These are phyloP conservation scores for Globisporangium abappressorium DNA, from an alignment of 352 stramenopile species.

Conservation along the genomic window DNA sequence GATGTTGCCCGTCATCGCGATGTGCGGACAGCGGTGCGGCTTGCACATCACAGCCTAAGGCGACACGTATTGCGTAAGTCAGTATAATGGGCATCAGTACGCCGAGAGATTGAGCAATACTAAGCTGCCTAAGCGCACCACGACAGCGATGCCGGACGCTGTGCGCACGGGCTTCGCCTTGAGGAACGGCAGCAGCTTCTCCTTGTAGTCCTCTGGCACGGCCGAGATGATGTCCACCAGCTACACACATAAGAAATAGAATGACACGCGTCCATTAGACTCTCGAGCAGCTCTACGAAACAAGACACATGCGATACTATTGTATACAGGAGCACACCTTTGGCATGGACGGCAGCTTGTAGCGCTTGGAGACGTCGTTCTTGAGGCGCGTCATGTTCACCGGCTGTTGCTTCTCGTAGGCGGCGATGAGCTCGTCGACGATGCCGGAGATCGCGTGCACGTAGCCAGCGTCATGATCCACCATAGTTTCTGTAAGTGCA, in stretches of 20 bases:
- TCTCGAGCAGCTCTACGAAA: neutral
- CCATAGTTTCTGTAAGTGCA: constrained; percentile 13
- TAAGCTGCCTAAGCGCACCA: constrained; percentile 37
- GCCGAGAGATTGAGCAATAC: neutral
- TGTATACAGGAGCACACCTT: constrained; percentile 37
- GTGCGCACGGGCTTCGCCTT: constrained; percentile 95
- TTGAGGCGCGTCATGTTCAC: constrained; percentile 95
- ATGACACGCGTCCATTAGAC: neutral
- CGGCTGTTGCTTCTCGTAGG: constrained; percentile 86
- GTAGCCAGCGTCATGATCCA: constrained; percentile 36
- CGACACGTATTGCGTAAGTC: neutral
- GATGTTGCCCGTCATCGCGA: constrained; percentile 96
- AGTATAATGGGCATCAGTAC: neutral
- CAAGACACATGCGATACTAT: too few species aligned
- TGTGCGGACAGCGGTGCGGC: constrained; percentile 96
- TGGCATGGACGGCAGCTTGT: constrained; percentile 90
- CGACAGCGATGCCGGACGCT: constrained; percentile 93
- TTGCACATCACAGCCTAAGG: constrained; percentile 94
- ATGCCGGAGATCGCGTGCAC: constrained; percentile 88
- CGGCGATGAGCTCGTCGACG: constrained; percentile 89
- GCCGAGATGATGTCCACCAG: constrained; percentile 96
- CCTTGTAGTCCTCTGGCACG: constrained; percentile 90
- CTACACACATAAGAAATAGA: constrained; percentile 17
- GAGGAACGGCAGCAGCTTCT: constrained; percentile 90
- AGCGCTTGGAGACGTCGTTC: constrained; percentile 87